These are phyloP conservation scores for Candida tammaniensis DNA, from an alignment of 805 yeast genomes.

Conservation along the genomic window DNA sequence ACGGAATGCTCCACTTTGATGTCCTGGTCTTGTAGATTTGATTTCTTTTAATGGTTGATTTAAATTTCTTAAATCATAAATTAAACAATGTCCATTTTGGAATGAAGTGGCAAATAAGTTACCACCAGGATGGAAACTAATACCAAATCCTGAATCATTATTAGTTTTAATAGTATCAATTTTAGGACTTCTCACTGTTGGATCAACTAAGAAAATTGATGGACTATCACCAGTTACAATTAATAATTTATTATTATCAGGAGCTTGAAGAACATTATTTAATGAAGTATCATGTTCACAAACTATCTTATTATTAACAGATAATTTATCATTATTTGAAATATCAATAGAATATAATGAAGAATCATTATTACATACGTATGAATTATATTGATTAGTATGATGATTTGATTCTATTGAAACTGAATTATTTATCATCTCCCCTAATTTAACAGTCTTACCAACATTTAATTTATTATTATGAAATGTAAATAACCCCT, in stretches of 20 bases:
- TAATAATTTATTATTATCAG: conserved; percentile 28
- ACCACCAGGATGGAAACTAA: conserved; percentile 76
- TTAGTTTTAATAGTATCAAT: conserved; percentile 45
- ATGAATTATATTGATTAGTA: conserved; percentile 45
- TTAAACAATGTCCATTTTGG: conserved; percentile 77
- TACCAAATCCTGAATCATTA: conserved; percentile 81
- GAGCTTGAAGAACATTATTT: conserved; percentile 70
- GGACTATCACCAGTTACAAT: conserved; percentile 76
- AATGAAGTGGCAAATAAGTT: conserved; percentile 72
- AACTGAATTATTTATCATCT: conserved; percentile 81
- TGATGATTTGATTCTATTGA: conserved; percentile 41
- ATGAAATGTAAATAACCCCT: conserved; percentile 64
- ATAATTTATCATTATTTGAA: conserved; percentile 38
- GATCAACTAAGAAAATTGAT: conserved; percentile 56
- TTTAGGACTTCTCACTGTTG: conserved; percentile 30
- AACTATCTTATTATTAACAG: conserved; percentile 41
- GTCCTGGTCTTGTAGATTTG: conserved; percentile 55
- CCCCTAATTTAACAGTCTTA: conserved; percentile 63
- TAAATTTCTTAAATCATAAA: conserved; percentile 73
- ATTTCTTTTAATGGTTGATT: conserved; percentile 51
- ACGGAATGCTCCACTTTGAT: conserved; percentile 65
- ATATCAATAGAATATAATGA: conserved; percentile 65
- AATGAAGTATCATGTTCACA: conserved; percentile 60
- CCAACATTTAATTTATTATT: conserved; percentile 47
- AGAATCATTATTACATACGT: conserved; percentile 82